These are phyloP conservation scores for Cladophialophora chaetospira DNA, from an alignment of 2,329 filamentous ascomycete species.

Conservation along the genomic window DNA sequence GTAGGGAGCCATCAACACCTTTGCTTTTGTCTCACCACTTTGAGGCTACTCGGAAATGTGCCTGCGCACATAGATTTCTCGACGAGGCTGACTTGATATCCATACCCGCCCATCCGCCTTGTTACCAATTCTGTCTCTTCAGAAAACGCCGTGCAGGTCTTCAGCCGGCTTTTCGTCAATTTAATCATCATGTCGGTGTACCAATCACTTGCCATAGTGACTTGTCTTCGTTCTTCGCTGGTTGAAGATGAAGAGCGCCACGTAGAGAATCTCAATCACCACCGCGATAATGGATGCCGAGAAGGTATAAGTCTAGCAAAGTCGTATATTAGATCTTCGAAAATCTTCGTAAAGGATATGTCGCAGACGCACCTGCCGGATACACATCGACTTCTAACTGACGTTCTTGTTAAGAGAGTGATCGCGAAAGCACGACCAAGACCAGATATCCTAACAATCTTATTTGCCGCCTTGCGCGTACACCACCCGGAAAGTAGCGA, in stretches of 20 bases:
- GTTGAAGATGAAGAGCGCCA: conserved; percentile 1
- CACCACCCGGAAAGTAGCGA: conserved; percentile 4
- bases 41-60: too few species aligned
- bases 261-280: conserved; percentile 2
- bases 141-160: too few species aligned
- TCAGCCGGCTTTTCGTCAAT: too few species aligned
- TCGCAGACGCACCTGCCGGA: conserved; percentile 1
- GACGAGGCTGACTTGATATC: too few species aligned
- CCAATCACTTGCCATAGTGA: background rate
- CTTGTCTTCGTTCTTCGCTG: background rate
- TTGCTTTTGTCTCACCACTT: too few species aligned
- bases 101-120: too few species aligned
- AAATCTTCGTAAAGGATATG: background rate
- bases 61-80: too few species aligned
- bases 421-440: conserved; percentile 3
- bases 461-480: background rate
- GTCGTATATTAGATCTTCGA: background rate
- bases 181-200: background rate
- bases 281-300: conserved; percentile 2
- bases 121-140: too few species aligned
- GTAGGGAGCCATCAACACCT: too few species aligned
- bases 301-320: conserved; percentile 2
- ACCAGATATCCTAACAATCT: conserved; percentile 8
- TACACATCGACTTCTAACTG: conserved; percentile 4
- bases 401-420: conserved; percentile 1